Evolutionary conservation across 768 basidiomycete genomes (phyloP).

Genomic region (Suillus cothurnatus): DNA sequence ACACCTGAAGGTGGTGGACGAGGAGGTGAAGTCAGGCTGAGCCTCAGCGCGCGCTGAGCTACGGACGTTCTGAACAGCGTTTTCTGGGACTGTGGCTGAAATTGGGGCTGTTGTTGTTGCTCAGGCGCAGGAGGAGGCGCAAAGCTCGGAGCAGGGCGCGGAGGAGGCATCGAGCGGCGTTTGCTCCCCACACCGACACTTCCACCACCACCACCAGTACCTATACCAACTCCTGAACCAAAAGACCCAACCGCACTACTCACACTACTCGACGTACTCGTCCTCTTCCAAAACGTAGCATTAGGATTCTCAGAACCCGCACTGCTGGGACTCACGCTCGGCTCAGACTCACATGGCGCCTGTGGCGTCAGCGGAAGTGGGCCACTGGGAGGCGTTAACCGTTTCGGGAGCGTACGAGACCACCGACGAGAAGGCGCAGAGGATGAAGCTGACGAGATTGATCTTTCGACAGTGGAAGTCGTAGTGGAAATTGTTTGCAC

Average conservation of each 20-base stretch:
- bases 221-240: not conserved
- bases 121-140: slow-evolving; percentile 71
- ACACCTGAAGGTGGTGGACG: slow-evolving; percentile 61
- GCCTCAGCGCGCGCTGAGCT: slow-evolving; percentile 54
- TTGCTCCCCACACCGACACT: slow-evolving; percentile 36
- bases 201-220: not conserved
- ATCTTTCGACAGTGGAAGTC: slow-evolving; percentile 29
- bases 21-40: slow-evolving; percentile 66
- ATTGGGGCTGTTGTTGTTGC: slow-evolving; percentile 20
- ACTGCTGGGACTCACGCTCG: slow-evolving; percentile 19
- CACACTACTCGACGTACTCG: slow-evolving; percentile 47
- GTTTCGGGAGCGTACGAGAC: slow-evolving; percentile 56
- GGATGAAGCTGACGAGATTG: slow-evolving; percentile 12
- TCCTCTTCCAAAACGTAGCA: slow-evolving; percentile 50
- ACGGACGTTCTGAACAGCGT: slow-evolving; percentile 55
- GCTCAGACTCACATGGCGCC: slow-evolving; percentile 31
- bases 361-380: slow-evolving; percentile 43
- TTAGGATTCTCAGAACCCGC: slow-evolving; percentile 33
- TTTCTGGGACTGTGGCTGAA: slow-evolving; percentile 25
- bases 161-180: slow-evolving; percentile 70
- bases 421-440: slow-evolving; percentile 44
- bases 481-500: slow-evolving; percentile 1
- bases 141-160: slow-evolving; percentile 69
- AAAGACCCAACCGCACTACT: slow-evolving; percentile 31
- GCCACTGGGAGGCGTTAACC: slow-evolving; percentile 58